Evolutionary conservation across 495 filamentous ascomycete genomes (phyloP), one percentile per base, ranked within the genome.

Genomic region (Penicillium parvum): DNA sequence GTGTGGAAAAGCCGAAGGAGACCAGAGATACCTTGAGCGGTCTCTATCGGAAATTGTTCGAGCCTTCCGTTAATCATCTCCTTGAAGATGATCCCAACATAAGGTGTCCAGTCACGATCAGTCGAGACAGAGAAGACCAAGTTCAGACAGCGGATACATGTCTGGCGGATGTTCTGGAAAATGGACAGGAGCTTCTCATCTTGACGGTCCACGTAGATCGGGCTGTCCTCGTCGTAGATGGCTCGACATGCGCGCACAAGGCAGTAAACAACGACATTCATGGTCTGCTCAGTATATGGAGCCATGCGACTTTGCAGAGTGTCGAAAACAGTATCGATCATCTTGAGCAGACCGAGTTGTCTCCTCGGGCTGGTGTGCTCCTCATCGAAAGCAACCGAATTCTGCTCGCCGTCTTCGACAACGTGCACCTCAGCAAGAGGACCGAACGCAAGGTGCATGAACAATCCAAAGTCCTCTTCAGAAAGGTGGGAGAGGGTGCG

Each of bases 281-380:
- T 69, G 5, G 96, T 62, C 8, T 73, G 68, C 25, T 72, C 61
- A 19, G 82, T 70, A 46, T 82, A 88, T 1, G 78, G 70, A 4
- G 63, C 43, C 41, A 94, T 75, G 15, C 77, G 80, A 11, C 70
- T 79, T 30, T 88, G 86, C 17, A 96, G 74, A 21, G 89, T 86
- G 17, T 83, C 82, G 47, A 96, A 79, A 57, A 97, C 77, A n/a
- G 88, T 82, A 38, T 90, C 83, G 30, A 92, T 72, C 87, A 97
- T 91, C 56, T 90, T 90, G 29, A 95, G 60, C 49, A 96, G 70
- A 61, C 92, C 92, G 39, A 89, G 69, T 55, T 96, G 91, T 65
- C 89, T 90, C 47, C 90, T 78, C 11, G 72, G 66, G 16, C 74
- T 78, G 3, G 87, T 55, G 1, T 79, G 35, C 32, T 84, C 79